Evolutionary conservation across 2,329 filamentous ascomycete species (phyloP).

Genomic region (Penicillium sp.): DNA sequence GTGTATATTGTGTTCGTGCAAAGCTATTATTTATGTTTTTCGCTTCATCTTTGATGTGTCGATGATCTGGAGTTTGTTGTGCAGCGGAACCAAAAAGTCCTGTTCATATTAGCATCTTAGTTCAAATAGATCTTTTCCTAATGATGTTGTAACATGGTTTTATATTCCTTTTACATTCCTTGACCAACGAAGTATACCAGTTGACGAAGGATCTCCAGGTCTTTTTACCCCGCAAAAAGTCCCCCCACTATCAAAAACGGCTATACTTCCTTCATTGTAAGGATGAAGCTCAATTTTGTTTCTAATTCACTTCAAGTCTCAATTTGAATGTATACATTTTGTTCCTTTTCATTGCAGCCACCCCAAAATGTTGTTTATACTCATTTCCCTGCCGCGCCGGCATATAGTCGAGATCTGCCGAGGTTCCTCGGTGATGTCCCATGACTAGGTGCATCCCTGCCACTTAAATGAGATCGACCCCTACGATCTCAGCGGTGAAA

Average conservation of each 20-base stretch:
- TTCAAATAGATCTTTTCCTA: conserved; percentile 22
- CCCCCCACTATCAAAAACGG: background rate
- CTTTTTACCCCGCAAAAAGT: background rate
- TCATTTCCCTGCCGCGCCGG: no score
- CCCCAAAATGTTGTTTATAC: background rate
- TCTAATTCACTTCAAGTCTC: background rate
- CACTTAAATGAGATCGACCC: background rate
- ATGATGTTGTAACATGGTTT: background rate
- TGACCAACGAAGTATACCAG: no score
- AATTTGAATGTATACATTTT: no score
- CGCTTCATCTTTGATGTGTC: conserved; percentile 32
- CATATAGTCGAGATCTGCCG: background rate
- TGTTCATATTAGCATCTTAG: conserved; percentile 32
- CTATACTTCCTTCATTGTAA: background rate
- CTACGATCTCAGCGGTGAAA: background rate
- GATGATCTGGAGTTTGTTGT: conserved; percentile 38
- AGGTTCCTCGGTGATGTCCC: background rate
- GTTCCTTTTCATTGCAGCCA: background rate
- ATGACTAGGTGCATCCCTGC: background rate
- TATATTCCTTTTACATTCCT: background rate
- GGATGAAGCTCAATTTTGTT: background rate
- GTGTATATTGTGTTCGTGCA: conserved; percentile 28
- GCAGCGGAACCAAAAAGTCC: conserved; percentile 38
- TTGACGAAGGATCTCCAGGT: no score
- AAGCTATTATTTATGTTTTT: conserved; percentile 13